phyloP scores from a whole-genome alignment of 2,329 filamentous ascomycete species.

The Fusarium luffae region DNA sequence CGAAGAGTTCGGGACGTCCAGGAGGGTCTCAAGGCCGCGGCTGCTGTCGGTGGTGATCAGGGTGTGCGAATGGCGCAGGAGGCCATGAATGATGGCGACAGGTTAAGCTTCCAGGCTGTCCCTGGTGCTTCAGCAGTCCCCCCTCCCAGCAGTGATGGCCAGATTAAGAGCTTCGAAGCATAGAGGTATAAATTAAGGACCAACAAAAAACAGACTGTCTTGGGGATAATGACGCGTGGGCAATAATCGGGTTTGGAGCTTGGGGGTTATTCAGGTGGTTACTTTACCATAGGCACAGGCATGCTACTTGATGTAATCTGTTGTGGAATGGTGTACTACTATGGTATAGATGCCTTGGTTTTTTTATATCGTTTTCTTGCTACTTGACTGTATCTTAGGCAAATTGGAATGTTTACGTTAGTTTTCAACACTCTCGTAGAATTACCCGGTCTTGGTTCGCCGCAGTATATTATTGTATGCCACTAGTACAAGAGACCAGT shows the following conservation, averaged over 20 bases:
- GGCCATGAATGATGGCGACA: conserved; percentile 60
- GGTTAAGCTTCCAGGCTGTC: conserved; percentile 64
- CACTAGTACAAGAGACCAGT: background rate
- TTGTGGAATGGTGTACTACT: conserved; percentile 31
- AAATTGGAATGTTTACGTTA: conserved; percentile 31
- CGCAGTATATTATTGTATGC: background rate
- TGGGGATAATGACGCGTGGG: conserved; percentile 17
- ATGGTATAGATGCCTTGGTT: conserved; percentile 35
- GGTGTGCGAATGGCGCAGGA: conserved; percentile 61
- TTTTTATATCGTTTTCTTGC: conserved; percentile 14
- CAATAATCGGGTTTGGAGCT: conserved; percentile 33
- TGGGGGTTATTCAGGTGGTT: conserved; percentile 1
- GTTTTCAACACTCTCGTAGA: background rate
- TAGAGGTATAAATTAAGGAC: conserved; percentile 45
- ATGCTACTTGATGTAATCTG: conserved; percentile 20
- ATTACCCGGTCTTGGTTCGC: background rate
- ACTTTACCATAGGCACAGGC: conserved; percentile 6
- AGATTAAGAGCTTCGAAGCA: conserved; percentile 68
- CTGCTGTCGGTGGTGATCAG: conserved; percentile 61
- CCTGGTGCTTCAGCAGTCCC: conserved; percentile 59
- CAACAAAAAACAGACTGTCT: background rate
- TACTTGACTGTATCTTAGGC: conserved; percentile 25
- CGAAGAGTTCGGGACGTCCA: conserved; percentile 86
- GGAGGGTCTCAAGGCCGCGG: conserved; percentile 73
- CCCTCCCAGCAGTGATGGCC: conserved; percentile 65